phyloP scores from a whole-genome alignment of 208 protist species.

The Naegleria gruberi region DNA sequence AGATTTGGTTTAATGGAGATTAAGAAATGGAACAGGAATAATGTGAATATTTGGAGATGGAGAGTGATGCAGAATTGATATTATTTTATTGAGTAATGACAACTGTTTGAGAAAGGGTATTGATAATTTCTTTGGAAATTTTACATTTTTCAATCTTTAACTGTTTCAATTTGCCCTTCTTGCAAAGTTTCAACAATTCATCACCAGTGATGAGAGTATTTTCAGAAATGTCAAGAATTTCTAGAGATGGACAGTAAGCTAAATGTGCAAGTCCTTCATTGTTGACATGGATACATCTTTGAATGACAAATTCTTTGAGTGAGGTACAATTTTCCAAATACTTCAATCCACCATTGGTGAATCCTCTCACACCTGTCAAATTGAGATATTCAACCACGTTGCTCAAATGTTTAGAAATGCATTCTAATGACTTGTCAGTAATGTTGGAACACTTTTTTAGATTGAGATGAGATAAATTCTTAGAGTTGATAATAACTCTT shows the following conservation, averaged over 20 bases:
- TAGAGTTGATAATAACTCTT: not conserved
- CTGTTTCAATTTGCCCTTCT: not conserved
- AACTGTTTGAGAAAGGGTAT: not conserved
- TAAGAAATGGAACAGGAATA: no score
- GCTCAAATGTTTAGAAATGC: not conserved
- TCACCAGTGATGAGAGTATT: not conserved
- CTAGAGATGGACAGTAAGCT: not conserved
- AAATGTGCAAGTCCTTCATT: not conserved
- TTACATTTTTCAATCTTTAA: not conserved
- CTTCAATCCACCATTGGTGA: not conserved
- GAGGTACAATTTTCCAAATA: not conserved
- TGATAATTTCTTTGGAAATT: not conserved
- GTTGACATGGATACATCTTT: not conserved
- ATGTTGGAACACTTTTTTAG: not conserved
- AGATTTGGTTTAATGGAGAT: no score
- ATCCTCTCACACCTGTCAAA: not conserved
- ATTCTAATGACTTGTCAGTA: not conserved
- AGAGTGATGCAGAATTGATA: no score
- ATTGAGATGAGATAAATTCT: not conserved
- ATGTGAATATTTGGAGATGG: no score
- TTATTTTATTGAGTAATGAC: no score
- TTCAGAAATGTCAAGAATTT: not conserved
- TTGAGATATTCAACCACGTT: not conserved
- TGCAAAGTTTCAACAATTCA: not conserved
- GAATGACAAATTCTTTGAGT: not conserved